Evolutionary conservation across 257 asterid genomes (phyloP).

Genomic region (Jaltomata sinuosa): DNA sequence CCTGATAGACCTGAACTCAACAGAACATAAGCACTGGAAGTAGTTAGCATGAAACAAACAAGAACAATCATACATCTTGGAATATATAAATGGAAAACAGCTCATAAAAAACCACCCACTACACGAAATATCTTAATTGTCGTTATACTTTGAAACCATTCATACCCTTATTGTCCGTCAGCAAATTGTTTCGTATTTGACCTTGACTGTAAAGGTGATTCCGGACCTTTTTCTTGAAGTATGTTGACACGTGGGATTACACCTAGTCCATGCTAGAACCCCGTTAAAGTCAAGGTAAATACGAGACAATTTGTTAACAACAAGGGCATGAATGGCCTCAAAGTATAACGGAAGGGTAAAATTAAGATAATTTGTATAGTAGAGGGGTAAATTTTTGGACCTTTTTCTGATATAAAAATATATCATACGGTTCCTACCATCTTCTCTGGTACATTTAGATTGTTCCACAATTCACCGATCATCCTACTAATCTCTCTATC

Average conservation of each 20-base stretch:
- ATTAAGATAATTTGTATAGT: not conserved
- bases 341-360: not conserved
- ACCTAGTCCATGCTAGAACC: not conserved
- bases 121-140: not conserved
- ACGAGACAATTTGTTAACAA: not conserved
- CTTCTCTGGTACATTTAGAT: conserved; percentile 53
- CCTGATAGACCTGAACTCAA: conserved; percentile 57
- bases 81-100: not conserved
- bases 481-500: conserved; percentile 77
- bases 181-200: not conserved
- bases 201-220: not conserved
- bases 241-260: not conserved
- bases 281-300: not conserved
- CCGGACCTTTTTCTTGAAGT: not conserved
- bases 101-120: not conserved
- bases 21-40: not conserved
- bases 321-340: not conserved
- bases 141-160: not conserved
- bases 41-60: not conserved
- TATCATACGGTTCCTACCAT: conserved; percentile 29
- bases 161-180: not conserved
- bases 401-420: not conserved
- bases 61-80: not conserved
- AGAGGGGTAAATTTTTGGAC: not conserved
- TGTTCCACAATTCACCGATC: conserved; percentile 86